phyloP scores from a whole-genome alignment of 305 asterid species.

The Fraxinus angustifolia region DNA sequence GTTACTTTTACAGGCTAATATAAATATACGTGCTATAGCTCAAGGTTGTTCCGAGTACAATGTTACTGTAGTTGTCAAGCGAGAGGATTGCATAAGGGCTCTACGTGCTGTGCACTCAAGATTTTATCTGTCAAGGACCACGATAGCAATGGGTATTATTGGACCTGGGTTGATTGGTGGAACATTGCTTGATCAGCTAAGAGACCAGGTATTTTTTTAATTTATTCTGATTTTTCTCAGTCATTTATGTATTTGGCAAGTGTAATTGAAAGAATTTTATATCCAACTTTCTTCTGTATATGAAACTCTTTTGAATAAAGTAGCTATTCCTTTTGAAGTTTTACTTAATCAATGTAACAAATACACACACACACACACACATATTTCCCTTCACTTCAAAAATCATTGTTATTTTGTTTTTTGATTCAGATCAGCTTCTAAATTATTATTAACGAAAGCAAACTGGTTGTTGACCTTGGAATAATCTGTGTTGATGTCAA shows the following conservation, averaged over 20 bases:
- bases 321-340: neutral
- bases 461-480: neutral
- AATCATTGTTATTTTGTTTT: neutral
- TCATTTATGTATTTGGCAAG: conserved; percentile 3
- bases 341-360: neutral
- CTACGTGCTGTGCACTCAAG: conserved; percentile 95
- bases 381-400: neutral
- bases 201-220: conserved; percentile 64
- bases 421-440: neutral
- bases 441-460: neutral
- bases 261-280: neutral
- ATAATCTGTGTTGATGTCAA: neutral
- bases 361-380: neutral
- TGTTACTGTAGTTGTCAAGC: conserved; percentile 80
- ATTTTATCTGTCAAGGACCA: conserved; percentile 83
- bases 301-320: neutral
- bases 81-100: conserved; percentile 91
- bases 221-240: neutral
- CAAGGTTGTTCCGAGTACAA: conserved; percentile 98
- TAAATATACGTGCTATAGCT: conserved; percentile 92
- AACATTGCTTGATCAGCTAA: conserved; percentile 90
- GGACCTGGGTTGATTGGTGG: conserved; percentile 98
- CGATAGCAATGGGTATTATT: conserved; percentile 86
- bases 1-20: conserved; percentile 67
- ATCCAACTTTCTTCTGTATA: neutral